Base-by-base conservation (phyloP, 2,329 filamentous ascomycete genomes). In the Aspergillus pseudotamarii region DNA sequence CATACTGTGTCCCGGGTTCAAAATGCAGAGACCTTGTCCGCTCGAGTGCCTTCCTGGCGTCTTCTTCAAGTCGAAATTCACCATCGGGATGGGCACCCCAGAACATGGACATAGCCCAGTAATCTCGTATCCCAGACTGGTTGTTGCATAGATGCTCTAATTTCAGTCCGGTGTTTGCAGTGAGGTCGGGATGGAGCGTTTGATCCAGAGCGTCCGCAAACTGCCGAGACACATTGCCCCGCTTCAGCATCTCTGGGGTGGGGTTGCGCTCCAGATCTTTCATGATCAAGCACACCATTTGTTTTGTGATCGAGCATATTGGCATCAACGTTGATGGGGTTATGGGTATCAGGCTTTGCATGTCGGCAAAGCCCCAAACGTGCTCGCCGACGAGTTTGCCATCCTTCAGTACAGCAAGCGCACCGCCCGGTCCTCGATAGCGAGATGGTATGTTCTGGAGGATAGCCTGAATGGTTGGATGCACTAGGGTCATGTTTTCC, bases 281-380 rank as follows among this genome's bases (percentile, higher is more conserved):
- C 55, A 81, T 62, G 4, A 78, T 64, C 6, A 76, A 71, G 59
- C 79, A 81, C 2, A 80, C 68, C 69, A 81, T 79, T 58, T 83
- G 81, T 66, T 83, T 83, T 2, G 80, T 77, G 63, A 82, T 83
- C 6, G 80, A 82, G 66, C 81, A 83, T 61, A 83, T 82, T 12
- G 81, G 81, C 23, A 83, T 66, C 11, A 73, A 71, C 1, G 75
- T 81, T 5, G 76, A 62, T 5, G 75, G 48, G 0, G 72, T 75
- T 65, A 83, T 72, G 6, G 72, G 74, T 26, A 78, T 75, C 6
- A 75, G 73, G 10, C 66, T 56, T n/a, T 80, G 73, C 23, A 82
- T 60, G 68, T 83, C 73, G 23, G 81, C 79, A 58, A 76, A 82
- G 41, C 81, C 81, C 79, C 80, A 83, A 45, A 74, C 70, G 4